phyloP scores from a whole-genome alignment of 2,329 filamentous ascomycete genomes.

The Pyricularia pennisetigena region DNA sequence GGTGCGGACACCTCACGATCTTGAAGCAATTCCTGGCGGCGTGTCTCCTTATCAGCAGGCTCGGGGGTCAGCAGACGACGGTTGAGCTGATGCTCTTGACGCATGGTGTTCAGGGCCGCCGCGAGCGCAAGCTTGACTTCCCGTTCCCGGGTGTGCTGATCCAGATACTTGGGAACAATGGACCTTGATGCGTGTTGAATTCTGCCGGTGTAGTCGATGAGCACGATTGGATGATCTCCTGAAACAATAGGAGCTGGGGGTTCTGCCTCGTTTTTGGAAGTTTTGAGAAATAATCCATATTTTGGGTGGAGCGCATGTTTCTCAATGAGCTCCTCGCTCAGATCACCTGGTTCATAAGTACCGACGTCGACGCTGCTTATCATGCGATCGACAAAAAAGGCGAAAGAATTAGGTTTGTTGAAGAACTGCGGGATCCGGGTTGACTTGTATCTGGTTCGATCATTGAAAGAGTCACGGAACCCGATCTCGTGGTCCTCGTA shows the following conservation, averaged over 20 bases:
- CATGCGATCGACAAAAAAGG: conserved; percentile 44
- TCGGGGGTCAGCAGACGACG: conserved; percentile 11
- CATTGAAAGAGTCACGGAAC: conserved; percentile 48
- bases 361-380: conserved; percentile 43
- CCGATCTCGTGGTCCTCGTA: conserved; percentile 47
- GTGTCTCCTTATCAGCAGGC: conserved; percentile 8
- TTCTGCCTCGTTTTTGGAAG: conserved; percentile 34
- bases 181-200: conserved; percentile 38
- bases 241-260: conserved; percentile 28
- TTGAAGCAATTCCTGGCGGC: conserved; percentile 9
- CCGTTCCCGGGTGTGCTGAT: conserved; percentile 7
- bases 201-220: conserved; percentile 35
- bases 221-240: conserved; percentile 37
- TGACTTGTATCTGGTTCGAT: conserved; percentile 37
- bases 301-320: conserved; percentile 41
- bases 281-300: conserved; percentile 40
- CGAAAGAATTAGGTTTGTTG: conserved; percentile 41
- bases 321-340: conserved; percentile 39
- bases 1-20: conserved; percentile 5
- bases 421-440: conserved; percentile 23
- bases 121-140: conserved; percentile 11
- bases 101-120: conserved; percentile 12
- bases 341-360: conserved; percentile 34
- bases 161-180: conserved; percentile 18
- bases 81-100: conserved; percentile 15